Percentiles rank a stretch among this genome's conserved stretches.
These are phyloP conservation scores for Talaromyces sp. DNA, from an alignment of 2,329 filamentous ascomycete genomes.

Conservation along the genomic window DNA sequence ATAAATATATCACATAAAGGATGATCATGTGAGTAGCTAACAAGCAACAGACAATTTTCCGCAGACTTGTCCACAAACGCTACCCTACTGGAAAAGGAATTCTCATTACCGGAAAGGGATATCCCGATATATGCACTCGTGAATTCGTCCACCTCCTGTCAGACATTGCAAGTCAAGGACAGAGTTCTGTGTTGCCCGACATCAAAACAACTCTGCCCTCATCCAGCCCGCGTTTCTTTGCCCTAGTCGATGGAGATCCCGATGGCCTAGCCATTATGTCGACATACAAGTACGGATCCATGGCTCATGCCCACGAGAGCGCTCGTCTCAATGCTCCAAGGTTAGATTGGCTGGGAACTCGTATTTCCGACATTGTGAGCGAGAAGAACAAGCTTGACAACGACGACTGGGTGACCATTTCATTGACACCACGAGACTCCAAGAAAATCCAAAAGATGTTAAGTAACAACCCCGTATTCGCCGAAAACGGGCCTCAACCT, in stretches of 20 bases:
- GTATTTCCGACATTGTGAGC: conserved; percentile 31
- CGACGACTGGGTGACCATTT: conserved; percentile 32
- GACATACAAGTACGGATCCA: conserved; percentile 59
- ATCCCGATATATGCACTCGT: conserved; percentile 57
- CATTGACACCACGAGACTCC: conserved; percentile 50
- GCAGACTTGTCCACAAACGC: conserved; percentile 46
- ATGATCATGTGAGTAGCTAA: background rate
- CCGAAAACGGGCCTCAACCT: conserved; percentile 39
- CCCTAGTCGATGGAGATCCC: conserved; percentile 57
- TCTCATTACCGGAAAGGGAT: conserved; percentile 61
- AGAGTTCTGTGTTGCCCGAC: background rate
- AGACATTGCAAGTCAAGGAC: conserved; percentile 17
- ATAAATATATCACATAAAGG: background rate
- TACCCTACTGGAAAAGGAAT: conserved; percentile 48
- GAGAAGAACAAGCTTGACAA: conserved; percentile 19
- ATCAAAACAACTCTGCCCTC: conserved; percentile 17
- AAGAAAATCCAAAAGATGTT: conserved; percentile 53
- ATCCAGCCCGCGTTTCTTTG: conserved; percentile 42
- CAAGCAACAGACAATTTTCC: conserved; percentile 52
- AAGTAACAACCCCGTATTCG: conserved; percentile 36
- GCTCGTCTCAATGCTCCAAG: conserved; percentile 40
- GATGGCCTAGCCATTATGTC: conserved; percentile 60
- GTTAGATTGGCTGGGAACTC: conserved; percentile 57
- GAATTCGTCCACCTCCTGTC: conserved; percentile 47
- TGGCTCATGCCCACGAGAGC: conserved; percentile 51